Conservation (phyloP, 495 filamentous ascomycete genomes). For the Aspergillus leporis region DNA sequence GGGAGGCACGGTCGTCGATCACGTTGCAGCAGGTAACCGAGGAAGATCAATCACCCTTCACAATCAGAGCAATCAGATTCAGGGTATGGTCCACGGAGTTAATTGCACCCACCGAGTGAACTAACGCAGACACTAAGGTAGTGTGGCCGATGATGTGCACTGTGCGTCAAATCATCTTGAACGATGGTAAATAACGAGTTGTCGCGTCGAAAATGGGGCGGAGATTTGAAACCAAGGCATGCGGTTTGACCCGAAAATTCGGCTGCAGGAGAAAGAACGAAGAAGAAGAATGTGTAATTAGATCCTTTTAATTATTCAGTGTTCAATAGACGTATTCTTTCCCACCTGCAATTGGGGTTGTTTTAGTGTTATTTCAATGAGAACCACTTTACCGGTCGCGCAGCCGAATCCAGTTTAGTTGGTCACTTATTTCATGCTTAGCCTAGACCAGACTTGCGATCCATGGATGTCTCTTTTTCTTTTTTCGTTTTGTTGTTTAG, state of each 20-base stretch:
- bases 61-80: conserved; percentile 2
- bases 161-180: conserved; percentile 14
- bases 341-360: conserved; percentile 1
- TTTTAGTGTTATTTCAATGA: neutral
- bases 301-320: neutral
- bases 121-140: conserved; percentile 11
- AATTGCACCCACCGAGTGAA: neutral
- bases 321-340: neutral
- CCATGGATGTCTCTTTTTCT: neutral
- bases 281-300: neutral
- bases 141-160: conserved; percentile 13
- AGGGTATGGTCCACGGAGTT: neutral
- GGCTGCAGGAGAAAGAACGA: neutral
- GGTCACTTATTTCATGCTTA: conserved; percentile 1
- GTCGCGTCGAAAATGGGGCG: neutral
- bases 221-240: conserved; percentile 2
- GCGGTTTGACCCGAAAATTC: conserved; percentile 4
- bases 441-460: neutral
- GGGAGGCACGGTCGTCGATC: neutral
- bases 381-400: neutral
- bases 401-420: neutral
- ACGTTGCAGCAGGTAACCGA: neutral
- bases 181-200: conserved; percentile 6
- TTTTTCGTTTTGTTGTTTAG: neutral
- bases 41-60: neutral